Percentiles rank a stretch among this genome's conserved stretches.
Evolutionary conservation across 2,329 filamentous ascomycete genomes (phyloP).

Genomic region (Diplodia intermedia): DNA sequence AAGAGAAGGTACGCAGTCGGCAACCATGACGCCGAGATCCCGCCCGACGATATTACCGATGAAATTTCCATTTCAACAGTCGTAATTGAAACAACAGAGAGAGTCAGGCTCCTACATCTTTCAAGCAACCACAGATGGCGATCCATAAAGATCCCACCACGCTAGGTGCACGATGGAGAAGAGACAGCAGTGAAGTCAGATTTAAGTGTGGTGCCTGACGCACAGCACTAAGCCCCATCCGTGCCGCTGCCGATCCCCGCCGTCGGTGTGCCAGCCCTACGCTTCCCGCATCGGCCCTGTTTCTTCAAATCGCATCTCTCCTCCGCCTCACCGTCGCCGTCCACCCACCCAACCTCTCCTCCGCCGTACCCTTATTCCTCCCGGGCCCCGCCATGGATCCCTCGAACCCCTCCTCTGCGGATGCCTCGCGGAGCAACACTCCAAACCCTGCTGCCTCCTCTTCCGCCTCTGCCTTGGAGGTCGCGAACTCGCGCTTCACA

Average conservation of each 20-base stretch:
- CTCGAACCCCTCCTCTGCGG: conserved; percentile 36
- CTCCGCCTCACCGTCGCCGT: not conserved
- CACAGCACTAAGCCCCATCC: conserved; percentile 23
- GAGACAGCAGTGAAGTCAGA: conserved; percentile 8
- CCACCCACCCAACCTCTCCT: not conserved
- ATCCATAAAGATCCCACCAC: too few species aligned
- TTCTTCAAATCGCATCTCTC: not conserved
- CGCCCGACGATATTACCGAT: not conserved
- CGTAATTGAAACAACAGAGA: not conserved
- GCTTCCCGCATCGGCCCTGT: not conserved
- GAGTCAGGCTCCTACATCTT: not conserved
- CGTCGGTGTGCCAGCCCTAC: conserved; percentile 17
- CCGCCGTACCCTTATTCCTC: not conserved
- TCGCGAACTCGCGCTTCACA: conserved; percentile 67
- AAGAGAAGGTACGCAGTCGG: conserved; percentile 9
- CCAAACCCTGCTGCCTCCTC: conserved; percentile 45
- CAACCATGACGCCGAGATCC: not conserved
- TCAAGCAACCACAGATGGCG: not conserved
- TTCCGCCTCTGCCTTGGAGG: conserved; percentile 28
- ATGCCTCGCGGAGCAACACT: conserved; percentile 50
- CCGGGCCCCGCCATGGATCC: conserved; percentile 34
- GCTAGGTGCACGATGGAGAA: too few species aligned
- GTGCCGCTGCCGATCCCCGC: conserved; percentile 6
- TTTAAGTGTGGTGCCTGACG: conserved; percentile 25
- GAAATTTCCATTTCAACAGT: not conserved